Conservation (phyloP, 2,329 filamentous ascomycete genomes). For the Grosmannia clavigera region DNA sequence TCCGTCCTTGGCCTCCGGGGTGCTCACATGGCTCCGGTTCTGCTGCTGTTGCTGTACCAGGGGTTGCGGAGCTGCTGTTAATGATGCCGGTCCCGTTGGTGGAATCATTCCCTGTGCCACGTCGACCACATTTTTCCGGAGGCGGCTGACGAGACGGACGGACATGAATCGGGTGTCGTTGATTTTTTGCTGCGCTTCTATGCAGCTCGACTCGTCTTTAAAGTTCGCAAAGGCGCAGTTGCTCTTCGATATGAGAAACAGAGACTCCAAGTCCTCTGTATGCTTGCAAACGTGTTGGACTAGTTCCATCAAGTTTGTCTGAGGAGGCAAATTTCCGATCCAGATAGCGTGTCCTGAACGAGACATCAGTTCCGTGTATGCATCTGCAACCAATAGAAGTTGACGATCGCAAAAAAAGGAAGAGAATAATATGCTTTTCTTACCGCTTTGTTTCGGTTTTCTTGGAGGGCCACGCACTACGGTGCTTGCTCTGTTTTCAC, state of each 20-base stretch:
- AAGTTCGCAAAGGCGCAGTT: slow-evolving; percentile 98
- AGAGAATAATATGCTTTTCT: slow-evolving; percentile 14
- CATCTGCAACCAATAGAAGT: background rate
- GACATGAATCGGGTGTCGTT: slow-evolving; percentile 86
- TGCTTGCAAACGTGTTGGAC: slow-evolving; percentile 83
- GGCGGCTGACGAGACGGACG: slow-evolving; percentile 71
- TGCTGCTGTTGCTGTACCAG: background rate
- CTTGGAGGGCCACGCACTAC: slow-evolving; percentile 40
- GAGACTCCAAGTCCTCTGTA: slow-evolving; percentile 66
- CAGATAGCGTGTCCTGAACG: slow-evolving; percentile 70
- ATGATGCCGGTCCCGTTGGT: slow-evolving; percentile 38
- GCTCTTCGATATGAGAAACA: slow-evolving; percentile 92
- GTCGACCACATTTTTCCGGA: slow-evolving; percentile 48
- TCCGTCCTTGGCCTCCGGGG: background rate
- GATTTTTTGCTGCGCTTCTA: slow-evolving; percentile 66
- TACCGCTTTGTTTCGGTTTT: slow-evolving; percentile 50
- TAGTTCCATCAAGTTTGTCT: slow-evolving; percentile 68
- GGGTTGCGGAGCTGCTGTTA: slow-evolving; percentile 16
- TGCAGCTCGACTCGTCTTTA: slow-evolving; percentile 64
- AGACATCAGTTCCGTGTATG: background rate
- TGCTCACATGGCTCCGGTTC: background rate
- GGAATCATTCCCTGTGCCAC: slow-evolving; percentile 33
- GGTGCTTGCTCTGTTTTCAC: background rate
- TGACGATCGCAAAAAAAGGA: background rate
- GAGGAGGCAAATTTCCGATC: slow-evolving; percentile 87